Evolutionary conservation across 176 grass and related monocot species (phyloP).

Genomic region (Rhynchospora pubera): DNA sequence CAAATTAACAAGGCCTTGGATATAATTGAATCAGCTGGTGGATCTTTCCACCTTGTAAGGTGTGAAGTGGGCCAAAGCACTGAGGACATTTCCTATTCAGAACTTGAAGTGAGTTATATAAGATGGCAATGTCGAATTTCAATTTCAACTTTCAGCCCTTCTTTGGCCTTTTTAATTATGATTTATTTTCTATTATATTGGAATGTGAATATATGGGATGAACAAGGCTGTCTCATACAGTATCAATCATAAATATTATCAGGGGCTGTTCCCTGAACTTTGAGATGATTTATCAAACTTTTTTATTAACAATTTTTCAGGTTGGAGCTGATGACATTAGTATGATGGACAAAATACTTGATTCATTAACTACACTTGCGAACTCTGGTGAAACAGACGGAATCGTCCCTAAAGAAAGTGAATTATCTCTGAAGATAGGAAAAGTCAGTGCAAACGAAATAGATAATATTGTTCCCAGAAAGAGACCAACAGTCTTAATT

Average conservation of each 20-base stretch:
- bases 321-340: conserved; percentile 64
- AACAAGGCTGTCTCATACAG: not conserved
- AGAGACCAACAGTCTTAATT: conserved; percentile 61
- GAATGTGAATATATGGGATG: conserved; percentile 3
- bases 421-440: conserved; percentile 75
- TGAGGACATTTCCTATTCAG: conserved; percentile 75
- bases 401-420: conserved; percentile 29
- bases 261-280: not conserved
- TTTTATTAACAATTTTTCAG: conserved; percentile 32
- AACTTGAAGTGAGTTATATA: conserved; percentile 71
- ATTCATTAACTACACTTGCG: conserved; percentile 65
- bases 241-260: not conserved
- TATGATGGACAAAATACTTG: conserved; percentile 66
- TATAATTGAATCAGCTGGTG: conserved; percentile 77
- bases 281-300: conserved; percentile 29
- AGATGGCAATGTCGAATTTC: not conserved
- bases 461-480: conserved; percentile 30
- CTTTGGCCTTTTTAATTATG: not conserved
- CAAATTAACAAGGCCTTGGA: conserved; percentile 91
- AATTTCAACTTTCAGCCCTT: not conserved
- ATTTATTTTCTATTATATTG: conserved; percentile 3
- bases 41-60: conserved; percentile 69
- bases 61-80: conserved; percentile 88
- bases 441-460: conserved; percentile 43
- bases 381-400: conserved; percentile 41